Base-by-base conservation (phyloP, 2,329 filamentous ascomycete genomes). In the Lizonia empirigonia region DNA sequence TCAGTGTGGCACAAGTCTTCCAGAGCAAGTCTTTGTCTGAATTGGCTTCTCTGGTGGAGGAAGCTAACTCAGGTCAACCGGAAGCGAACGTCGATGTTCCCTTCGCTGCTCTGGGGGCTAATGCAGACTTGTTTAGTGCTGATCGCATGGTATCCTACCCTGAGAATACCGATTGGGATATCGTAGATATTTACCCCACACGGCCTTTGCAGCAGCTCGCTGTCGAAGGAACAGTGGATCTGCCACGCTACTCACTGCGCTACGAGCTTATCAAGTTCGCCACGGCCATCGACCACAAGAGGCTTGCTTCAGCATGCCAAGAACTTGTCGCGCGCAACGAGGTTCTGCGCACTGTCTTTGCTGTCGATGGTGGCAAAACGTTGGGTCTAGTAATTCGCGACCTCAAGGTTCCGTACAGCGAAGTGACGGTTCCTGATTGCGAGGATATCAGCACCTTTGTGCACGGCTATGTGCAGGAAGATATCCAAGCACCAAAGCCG, bases 231-330 rank as follows among this genome's bases (percentile, higher is more conserved):
- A 87, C 85, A 0, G 76, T 82, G 1, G 72, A 81, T 13, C 71
- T 78, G 2, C 85, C 85, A 4, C 79, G 85, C 2, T 86, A 82
- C 62, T 87, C 85, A 0, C 72, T 83, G 1, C 82, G 85, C 12
- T 88, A 89, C 63, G 84, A 85, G 53, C 76, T 85, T 51, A 83
- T 89, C 68, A 83, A 84, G 68, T 80, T 89, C 45, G 78, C 83
- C 19, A 77, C 75, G 0, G 55, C 61, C 0, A 72, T 87, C 10
- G 74, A 86, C 42, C 62, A 76, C 12, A 69, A 75, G 9, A 76
- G 77, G 10, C 76, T 86, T 19, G 72, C 80, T 24, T 53, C 70
- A 15, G 77, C 77, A 38, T 85, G 82, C 56, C 76, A 78, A 39
- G 74, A 83, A 26, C 79, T 88, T 3, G 81, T 88, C 1, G 70